Conservation (phyloP, 169 alveolate species). For the Cryptosporidium sp. region DNA sequence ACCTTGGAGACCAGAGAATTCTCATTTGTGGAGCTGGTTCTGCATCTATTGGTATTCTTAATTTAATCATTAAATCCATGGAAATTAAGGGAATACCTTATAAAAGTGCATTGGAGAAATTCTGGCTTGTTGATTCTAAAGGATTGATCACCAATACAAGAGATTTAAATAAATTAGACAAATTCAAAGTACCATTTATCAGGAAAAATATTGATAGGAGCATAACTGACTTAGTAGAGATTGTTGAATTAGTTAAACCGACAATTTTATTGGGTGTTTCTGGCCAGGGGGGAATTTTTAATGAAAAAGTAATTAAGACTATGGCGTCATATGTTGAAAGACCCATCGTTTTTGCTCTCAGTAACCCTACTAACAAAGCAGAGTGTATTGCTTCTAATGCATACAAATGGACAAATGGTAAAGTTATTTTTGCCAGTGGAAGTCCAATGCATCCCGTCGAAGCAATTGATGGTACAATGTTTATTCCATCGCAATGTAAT, state of each 20-base stretch:
- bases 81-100: conserved; percentile 52
- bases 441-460: conserved; percentile 78
- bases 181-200: conserved; percentile 68
- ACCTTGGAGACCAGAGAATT: conserved; percentile 76
- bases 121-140: conserved; percentile 79
- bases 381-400: conserved; percentile 80
- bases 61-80: conserved; percentile 71
- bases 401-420: conserved; percentile 76
- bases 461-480: conserved; percentile 25
- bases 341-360: conserved; percentile 79
- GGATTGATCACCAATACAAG: conserved; percentile 78
- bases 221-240: conserved; percentile 44
- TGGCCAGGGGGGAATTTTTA: conserved; percentile 75
- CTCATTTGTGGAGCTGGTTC: conserved; percentile 83
- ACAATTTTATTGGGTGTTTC: conserved; percentile 77
- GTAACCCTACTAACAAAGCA: conserved; percentile 79
- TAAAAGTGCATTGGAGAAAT: conserved; percentile 48
- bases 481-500: conserved; percentile 75
- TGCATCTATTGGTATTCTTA: conserved; percentile 79
- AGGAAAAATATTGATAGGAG: conserved; percentile 67
- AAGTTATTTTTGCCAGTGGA: conserved; percentile 78
- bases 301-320: conserved; percentile 58
- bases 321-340: conserved; percentile 59
- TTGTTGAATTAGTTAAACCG: conserved; percentile 73
- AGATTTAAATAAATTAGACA: conserved; percentile 51